Evolutionary conservation across 768 basidiomycete species (phyloP).

Genomic region (Hemileccinum impolitum): DNA sequence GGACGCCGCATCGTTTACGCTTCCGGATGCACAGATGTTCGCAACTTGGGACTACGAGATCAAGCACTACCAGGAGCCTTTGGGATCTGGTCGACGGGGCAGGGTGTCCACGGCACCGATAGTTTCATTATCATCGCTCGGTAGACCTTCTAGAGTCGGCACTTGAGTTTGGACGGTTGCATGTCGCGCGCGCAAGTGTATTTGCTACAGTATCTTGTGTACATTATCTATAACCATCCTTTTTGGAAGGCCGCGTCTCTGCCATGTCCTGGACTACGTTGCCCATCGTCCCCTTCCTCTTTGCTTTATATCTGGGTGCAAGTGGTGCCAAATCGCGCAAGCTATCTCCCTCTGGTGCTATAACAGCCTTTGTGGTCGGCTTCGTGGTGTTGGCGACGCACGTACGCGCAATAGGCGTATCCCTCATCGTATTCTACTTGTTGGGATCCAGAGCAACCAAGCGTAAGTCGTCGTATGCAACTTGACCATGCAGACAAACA

Average conservation of each 20-base stretch:
- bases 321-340: constrained; percentile 77
- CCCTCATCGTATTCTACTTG: constrained; percentile 76
- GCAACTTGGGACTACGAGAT: constrained; percentile 50
- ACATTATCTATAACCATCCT: no score
- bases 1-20: constrained; percentile 30
- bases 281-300: constrained; percentile 39
- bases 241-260: neutral
- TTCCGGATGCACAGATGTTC: constrained; percentile 48
- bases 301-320: constrained; percentile 53
- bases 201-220: no score
- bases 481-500: neutral
- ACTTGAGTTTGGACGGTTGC: constrained; percentile 3
- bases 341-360: constrained; percentile 64
- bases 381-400: constrained; percentile 69
- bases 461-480: constrained; percentile 38
- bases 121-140: constrained; percentile 19
- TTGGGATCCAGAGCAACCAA: constrained; percentile 83
- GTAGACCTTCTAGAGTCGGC: constrained; percentile 23
- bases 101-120: constrained; percentile 16
- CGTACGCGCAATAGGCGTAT: constrained; percentile 58
- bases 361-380: neutral
- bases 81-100: constrained; percentile 29
- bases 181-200: no score
- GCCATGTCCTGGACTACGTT: constrained; percentile 29
- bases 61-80: constrained; percentile 39